Conservation (phyloP, 2,329 filamentous ascomycete species). For the Arthrobotrys entomopaga region DNA sequence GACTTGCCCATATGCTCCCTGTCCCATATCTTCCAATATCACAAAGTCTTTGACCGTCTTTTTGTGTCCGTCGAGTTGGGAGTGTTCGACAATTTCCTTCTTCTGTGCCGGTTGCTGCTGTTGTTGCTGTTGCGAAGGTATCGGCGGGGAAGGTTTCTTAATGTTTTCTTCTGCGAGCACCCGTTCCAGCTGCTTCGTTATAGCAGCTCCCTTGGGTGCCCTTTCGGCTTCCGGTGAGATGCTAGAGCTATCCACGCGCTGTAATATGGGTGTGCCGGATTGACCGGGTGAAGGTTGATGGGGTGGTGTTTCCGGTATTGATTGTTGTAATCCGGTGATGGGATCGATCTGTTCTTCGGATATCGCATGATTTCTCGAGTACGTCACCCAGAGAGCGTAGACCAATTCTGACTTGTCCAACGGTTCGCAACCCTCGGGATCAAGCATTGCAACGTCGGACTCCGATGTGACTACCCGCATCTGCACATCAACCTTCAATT, state of each 20-base stretch:
- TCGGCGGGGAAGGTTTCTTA: constrained; percentile 63
- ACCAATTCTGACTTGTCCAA: constrained; percentile 78
- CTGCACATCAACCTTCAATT: constrained; percentile 93
- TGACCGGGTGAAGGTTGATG: constrained; percentile 83
- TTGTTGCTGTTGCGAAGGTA: constrained; percentile 60
- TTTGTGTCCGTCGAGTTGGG: constrained; percentile 65
- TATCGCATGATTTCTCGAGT: constrained; percentile 87
- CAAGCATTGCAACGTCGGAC: constrained; percentile 71
- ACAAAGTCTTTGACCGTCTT: constrained; percentile 89
- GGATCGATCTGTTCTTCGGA: constrained; percentile 70
- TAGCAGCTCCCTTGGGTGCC: constrained; percentile 35
- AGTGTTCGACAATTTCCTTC: constrained; percentile 59
- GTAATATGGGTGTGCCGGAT: constrained; percentile 69
- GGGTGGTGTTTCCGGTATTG: constrained; percentile 74
- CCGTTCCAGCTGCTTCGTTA: constrained; percentile 42
- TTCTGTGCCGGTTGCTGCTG: constrained; percentile 64
- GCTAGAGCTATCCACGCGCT: constrained; percentile 26
- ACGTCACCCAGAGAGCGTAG: constrained; percentile 96
- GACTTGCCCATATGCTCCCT: constrained; percentile 96
- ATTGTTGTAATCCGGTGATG: constrained; percentile 67
- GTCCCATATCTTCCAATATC: constrained; percentile 97
- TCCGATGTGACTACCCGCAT: constrained; percentile 94
- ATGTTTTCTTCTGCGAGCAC: constrained; percentile 61
- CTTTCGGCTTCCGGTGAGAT: constrained; percentile 16
- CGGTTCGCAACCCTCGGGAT: constrained; percentile 68